Evolutionary conservation across 768 basidiomycete species (phyloP).

Genomic region (Leccinellum rugosiceps): DNA sequence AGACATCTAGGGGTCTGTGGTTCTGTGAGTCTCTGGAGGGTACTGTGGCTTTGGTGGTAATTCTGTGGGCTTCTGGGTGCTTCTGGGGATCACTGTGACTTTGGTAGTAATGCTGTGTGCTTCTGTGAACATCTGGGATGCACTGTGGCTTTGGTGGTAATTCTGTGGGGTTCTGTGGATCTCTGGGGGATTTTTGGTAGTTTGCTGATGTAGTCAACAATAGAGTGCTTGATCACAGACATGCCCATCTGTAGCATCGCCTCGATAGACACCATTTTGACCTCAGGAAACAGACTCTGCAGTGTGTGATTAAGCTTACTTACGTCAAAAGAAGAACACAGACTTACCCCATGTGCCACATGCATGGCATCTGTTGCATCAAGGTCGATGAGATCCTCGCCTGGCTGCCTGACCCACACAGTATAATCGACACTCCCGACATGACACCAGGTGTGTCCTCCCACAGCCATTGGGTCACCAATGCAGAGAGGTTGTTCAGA

Average conservation of each 20-base stretch:
- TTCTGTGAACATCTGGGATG: too few relatives aligned
- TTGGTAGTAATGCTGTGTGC: too few relatives aligned
- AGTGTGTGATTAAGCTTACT: too few relatives aligned
- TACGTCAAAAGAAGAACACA: neutral
- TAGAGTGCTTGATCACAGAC: neutral
- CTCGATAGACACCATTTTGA: neutral
- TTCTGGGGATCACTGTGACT: too few relatives aligned
- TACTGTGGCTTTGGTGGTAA: too few relatives aligned
- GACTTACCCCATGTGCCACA: neutral
- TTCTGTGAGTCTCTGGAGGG: too few relatives aligned
- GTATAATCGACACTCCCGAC: neutral
- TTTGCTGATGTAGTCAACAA: neutral
- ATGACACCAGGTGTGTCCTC: neutral
- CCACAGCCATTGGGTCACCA: neutral
- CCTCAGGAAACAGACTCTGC: neutral
- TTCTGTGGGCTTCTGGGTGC: too few relatives aligned
- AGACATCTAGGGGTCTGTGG: too few relatives aligned
- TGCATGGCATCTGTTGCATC: neutral
- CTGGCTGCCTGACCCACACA: neutral
- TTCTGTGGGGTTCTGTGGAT: too few relatives aligned
- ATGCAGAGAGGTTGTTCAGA: too few relatives aligned
- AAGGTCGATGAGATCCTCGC: neutral
- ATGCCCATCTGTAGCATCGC: neutral
- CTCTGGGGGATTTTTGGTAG: too few relatives aligned
- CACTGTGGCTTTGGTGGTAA: too few relatives aligned